Evolutionary conservation across 2,329 filamentous ascomycete genomes (phyloP).

Genomic region (Neobulgaria alba): DNA sequence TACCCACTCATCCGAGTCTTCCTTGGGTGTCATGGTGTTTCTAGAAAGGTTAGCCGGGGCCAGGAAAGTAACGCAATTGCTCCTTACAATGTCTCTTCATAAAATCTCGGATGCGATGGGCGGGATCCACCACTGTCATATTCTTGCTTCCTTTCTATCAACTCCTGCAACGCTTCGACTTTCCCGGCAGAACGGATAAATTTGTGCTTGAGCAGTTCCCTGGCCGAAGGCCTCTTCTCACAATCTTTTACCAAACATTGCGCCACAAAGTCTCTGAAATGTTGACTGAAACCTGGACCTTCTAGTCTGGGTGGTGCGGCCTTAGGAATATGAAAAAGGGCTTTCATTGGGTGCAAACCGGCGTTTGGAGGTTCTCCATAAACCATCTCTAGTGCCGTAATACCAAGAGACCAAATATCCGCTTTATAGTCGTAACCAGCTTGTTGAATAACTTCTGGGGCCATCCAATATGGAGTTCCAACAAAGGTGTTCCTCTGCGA

Average conservation of each 20-base stretch:
- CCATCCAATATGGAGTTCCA: slow-evolving; percentile 96
- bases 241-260: slow-evolving; percentile 90
- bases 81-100: slow-evolving; percentile 76
- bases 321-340: slow-evolving; percentile 85
- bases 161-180: slow-evolving; percentile 76
- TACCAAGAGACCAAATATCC: slow-evolving; percentile 88
- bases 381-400: slow-evolving; percentile 84
- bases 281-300: slow-evolving; percentile 69
- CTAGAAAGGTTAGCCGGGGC: slow-evolving; percentile 28
- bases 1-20: slow-evolving; percentile 81
- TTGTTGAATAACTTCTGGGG: slow-evolving; percentile 87
- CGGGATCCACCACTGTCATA: slow-evolving; percentile 68
- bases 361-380: slow-evolving; percentile 84
- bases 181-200: slow-evolving; percentile 86
- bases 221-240: slow-evolving; percentile 73
- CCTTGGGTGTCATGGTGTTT: slow-evolving; percentile 55
- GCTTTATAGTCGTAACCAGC: slow-evolving; percentile 79
- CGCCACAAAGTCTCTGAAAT: slow-evolving; percentile 90
- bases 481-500: slow-evolving; percentile 97
- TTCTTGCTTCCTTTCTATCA: slow-evolving; percentile 74
- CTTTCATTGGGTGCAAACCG: slow-evolving; percentile 86
- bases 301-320: slow-evolving; percentile 77
- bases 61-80: neutral
- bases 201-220: slow-evolving; percentile 76
- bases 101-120: slow-evolving; percentile 69